A percentile compares a stretch with the other conserved stretches of the same genome.
These are phyloP conservation scores for Microbotryomycetes sp. DNA, from an alignment of 1,284 basidiomycete genomes.

Conservation along the genomic window DNA sequence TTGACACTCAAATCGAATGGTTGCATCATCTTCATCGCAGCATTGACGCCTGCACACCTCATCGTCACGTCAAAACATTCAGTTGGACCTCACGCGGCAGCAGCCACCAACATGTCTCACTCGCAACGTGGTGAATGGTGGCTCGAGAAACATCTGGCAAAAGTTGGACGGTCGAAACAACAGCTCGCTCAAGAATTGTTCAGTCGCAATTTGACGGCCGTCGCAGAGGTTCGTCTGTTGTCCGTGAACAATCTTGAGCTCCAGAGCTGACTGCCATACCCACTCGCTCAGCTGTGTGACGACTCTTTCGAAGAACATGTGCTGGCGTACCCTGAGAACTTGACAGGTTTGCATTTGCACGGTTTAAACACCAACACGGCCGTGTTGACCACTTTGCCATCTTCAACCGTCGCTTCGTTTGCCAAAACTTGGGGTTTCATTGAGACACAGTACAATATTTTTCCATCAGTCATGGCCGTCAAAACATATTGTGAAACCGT, in stretches of 20 bases:
- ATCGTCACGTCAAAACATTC: conserved; percentile 91
- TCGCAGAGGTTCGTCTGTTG: conserved; percentile 62
- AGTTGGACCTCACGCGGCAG: conserved; percentile 52
- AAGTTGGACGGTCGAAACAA: conserved; percentile 60
- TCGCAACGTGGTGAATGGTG: conserved; percentile 74
- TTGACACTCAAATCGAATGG: conserved; percentile 95
- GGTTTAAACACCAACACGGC: conserved; percentile 73
- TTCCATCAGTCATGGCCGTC: conserved; percentile 63
- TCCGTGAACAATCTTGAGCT: not conserved
- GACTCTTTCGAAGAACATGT: conserved; percentile 98
- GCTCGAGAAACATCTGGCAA: conserved; percentile 66
- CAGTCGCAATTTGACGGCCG: conserved; percentile 78
- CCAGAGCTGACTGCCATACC: not conserved
- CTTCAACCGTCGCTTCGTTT: conserved; percentile 65
- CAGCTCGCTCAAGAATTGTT: conserved; percentile 71
- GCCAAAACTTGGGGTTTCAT: conserved; percentile 90
- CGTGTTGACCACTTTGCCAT: conserved; percentile 66
- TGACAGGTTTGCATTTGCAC: conserved; percentile 88
- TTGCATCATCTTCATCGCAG: conserved; percentile 94
- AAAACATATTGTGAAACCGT: conserved; percentile 41
- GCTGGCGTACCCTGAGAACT: conserved; percentile 68
- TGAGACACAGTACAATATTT: conserved; percentile 58
- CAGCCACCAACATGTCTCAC: conserved; percentile 46
- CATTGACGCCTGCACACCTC: conserved; percentile 67
- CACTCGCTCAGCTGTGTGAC: conserved; percentile 70